A percentile compares a stretch with the other conserved stretches of the same genome.
Conservation (phyloP, 768 basidiomycete genomes). For the Sistotremastrum suecicum region DNA sequence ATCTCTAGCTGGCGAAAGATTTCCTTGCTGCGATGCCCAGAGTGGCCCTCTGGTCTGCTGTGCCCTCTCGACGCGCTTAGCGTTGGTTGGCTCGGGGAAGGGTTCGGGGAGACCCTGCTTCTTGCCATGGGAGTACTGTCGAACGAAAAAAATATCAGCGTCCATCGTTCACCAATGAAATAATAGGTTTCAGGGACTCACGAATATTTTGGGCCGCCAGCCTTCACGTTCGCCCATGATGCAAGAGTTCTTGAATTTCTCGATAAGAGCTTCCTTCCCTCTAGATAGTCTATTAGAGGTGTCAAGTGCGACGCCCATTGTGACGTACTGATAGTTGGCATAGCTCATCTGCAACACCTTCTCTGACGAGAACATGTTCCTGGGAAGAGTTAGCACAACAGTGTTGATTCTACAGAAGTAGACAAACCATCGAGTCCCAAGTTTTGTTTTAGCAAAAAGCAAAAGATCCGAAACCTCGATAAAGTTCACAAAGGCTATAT, state of each 20-base stretch:
- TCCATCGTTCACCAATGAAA: not conserved
- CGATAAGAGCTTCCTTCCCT: constrained; percentile 81
- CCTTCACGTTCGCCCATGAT: constrained; percentile 79
- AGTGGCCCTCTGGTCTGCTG: constrained; percentile 62
- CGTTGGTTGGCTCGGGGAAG: constrained; percentile 73
- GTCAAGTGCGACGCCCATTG: constrained; percentile 1
- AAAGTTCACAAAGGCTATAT: constrained; percentile 89
- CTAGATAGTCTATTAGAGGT: constrained; percentile 20
- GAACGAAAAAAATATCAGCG: constrained; percentile 5
- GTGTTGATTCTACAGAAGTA: constrained; percentile 2
- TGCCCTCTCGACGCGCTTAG: constrained; percentile 71
- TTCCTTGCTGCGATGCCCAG: too few species aligned
- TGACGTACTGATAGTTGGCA: constrained; percentile 79
- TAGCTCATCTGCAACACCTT: constrained; percentile 87
- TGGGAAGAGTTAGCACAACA: constrained; percentile 14
- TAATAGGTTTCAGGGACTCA: not conserved
- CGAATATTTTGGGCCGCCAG: constrained; percentile 76
- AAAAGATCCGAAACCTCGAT: constrained; percentile 66
- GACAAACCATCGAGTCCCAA: constrained; percentile 71
- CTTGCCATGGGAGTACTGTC: constrained; percentile 46
- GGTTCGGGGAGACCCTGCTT: constrained; percentile 64
- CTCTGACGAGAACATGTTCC: constrained; percentile 88
- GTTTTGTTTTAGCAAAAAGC: constrained; percentile 52
- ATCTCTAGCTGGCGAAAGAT: too few species aligned
- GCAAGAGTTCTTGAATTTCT: constrained; percentile 84